Conservation (phyloP, 495 filamentous ascomycete species). For the Pseudomonodictys pantanalensis region DNA sequence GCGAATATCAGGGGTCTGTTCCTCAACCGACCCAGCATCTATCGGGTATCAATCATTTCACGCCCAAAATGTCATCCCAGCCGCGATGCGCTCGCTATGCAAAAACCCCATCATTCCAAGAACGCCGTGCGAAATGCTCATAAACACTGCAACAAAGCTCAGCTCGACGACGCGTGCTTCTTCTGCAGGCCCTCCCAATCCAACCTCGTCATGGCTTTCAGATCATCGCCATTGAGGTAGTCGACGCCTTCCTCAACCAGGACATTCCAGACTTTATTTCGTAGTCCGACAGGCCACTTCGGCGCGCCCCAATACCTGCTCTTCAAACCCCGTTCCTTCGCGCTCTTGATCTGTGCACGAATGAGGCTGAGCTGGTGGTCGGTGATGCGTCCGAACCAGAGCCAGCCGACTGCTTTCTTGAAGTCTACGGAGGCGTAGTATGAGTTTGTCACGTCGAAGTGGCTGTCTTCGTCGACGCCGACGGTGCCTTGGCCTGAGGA, state of each 20-base stretch:
- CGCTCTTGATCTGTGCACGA: conserved; percentile 26
- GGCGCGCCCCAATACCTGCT: conserved; percentile 34
- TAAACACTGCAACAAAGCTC: no score
- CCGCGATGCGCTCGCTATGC: no score
- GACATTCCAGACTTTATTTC: conserved; percentile 32
- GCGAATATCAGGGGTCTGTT: no score
- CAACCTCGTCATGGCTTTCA: conserved; percentile 25
- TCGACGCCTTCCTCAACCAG: conserved; percentile 30
- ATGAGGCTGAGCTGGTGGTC: conserved; percentile 22
- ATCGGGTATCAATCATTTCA: no score
- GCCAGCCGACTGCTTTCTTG: conserved; percentile 37
- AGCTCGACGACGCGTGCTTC: no score
- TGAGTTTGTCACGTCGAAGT: conserved; percentile 40
- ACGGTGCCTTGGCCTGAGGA: conserved; percentile 32
- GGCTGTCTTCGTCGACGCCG: conserved; percentile 21
- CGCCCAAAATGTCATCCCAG: no score
- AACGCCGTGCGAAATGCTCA: no score
- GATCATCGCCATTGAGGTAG: conserved; percentile 35
- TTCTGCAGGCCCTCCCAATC: no score
- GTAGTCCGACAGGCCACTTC: conserved; percentile 35
- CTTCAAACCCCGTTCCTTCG: conserved; percentile 26
- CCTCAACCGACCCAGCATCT: no score
- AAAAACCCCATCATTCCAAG: no score
- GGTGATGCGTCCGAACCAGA: conserved; percentile 37
- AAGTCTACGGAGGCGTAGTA: conserved; percentile 45